Conservation (phyloP, 2,329 filamentous ascomycete species). For the Penicillium sp. region DNA sequence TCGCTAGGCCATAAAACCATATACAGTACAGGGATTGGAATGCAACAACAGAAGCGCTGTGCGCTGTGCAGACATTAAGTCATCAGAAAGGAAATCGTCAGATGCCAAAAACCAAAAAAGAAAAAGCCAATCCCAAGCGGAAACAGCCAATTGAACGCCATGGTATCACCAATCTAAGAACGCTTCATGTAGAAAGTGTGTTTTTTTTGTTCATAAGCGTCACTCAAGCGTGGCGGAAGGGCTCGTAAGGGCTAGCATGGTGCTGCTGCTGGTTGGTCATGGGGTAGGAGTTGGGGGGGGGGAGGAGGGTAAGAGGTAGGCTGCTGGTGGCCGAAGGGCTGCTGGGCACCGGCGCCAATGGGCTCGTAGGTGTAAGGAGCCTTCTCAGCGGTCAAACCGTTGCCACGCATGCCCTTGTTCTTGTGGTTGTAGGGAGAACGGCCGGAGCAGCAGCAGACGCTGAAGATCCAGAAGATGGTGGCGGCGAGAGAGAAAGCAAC, state of each 20-base stretch:
- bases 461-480: constrained; percentile 87
- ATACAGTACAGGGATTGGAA: neutral
- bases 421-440: constrained; percentile 51
- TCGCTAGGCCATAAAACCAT: neutral
- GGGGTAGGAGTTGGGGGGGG: constrained; percentile 22
- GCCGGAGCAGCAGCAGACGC: constrained; percentile 87
- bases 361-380: constrained; percentile 63
- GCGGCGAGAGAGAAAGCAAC: constrained; percentile 74
- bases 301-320: constrained; percentile 32
- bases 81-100: constrained; percentile 16
- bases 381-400: constrained; percentile 57
- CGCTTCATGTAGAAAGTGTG: constrained; percentile 14
- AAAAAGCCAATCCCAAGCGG: constrained; percentile 2
- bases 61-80: constrained; percentile 1
- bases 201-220: constrained; percentile 1
- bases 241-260: constrained; percentile 35
- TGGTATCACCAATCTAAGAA: constrained; percentile 23
- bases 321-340: constrained; percentile 22
- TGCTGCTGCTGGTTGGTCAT: constrained; percentile 24
- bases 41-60: neutral
- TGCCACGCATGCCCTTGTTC: constrained; percentile 34
- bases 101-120: constrained; percentile 2
- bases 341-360: constrained; percentile 37
- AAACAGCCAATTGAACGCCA: constrained; percentile 17
- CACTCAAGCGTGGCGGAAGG: constrained; percentile 38